Base-by-base conservation (phyloP, 108 stramenopile species). In the Craspedostauros australis region DNA sequence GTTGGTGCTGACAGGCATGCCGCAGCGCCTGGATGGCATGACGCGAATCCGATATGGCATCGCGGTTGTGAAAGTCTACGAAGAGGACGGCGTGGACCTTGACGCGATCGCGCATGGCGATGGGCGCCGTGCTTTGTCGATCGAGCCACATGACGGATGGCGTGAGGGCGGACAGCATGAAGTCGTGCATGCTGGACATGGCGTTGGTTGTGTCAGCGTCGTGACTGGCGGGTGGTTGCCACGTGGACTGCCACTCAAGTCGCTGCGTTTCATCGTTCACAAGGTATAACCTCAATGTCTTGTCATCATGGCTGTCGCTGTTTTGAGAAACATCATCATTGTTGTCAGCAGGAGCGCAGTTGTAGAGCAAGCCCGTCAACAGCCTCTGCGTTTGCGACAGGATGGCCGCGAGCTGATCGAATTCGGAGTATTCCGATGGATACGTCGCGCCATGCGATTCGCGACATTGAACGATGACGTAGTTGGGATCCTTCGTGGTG, bases 111-210 rank as follows among this genome's bases (percentile, higher is more conserved):
- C 77, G 60, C 39, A 87, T 81, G 21, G 81, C 81, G 50, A 87
- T 62, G 22, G 79, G 79, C 4, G 77, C 66, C 23, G 70, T 69
- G n/a, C 61, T 39, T 15, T 69, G 64, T 45, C 73, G 65, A 48
- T 87, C 85, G 48, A 77, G 76, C 74, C 75, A 80, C 39, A 87
- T 42, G 7, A 87, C 57, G 5, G 70, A 60, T 7, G 85, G 85
- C 11, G 73, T 68, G 11, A 78, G 45, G 5, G 66, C 56, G 29
- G 47, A 45, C 1, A 72, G 54, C 22, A 66, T 27, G 22, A 53
- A 66, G 47, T 71, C 51, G 31, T 45, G 41, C 46, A 68, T 38
- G 8, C 38, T 60, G 42, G 52, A 63, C 7, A 30, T 31, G 11
- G 25, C 41, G 0, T 29, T 6, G 2, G 1, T 26, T 11, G 36